These are phyloP conservation scores for Phytopythium kandeliae DNA, from an alignment of 352 stramenopile genomes.

Conservation along the genomic window DNA sequence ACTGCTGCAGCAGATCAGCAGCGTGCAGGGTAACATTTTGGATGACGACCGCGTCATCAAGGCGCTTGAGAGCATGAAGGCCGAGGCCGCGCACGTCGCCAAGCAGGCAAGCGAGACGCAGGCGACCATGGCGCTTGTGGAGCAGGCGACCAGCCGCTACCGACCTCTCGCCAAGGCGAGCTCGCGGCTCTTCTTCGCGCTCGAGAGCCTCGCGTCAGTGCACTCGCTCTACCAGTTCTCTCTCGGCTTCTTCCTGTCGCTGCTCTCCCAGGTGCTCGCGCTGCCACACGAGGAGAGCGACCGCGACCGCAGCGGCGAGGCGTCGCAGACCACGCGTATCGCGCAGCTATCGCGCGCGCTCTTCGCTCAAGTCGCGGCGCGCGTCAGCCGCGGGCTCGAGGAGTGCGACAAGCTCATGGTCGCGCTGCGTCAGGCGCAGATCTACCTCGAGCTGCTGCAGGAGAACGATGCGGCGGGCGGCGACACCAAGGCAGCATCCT, in stretches of 20 bases:
- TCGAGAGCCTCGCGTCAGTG: slow-evolving; percentile 93
- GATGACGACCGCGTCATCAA: slow-evolving; percentile 98
- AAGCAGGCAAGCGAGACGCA: slow-evolving; percentile 85
- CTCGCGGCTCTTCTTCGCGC: slow-evolving; percentile 89
- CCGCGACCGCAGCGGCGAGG: no score
- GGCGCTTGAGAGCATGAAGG: slow-evolving; percentile 98
- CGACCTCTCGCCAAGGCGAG: slow-evolving; percentile 90
- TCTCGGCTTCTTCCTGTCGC: slow-evolving; percentile 96
- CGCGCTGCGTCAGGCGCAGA: slow-evolving; percentile 92
- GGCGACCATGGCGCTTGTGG: slow-evolving; percentile 74
- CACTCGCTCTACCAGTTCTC: slow-evolving; percentile 99
- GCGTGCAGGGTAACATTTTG: slow-evolving; percentile 98
- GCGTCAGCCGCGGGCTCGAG: slow-evolving; percentile 92
- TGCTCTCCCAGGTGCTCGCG: slow-evolving; percentile 91
- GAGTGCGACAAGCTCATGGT: slow-evolving; percentile 99
- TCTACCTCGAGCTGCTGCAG: slow-evolving; percentile 77
- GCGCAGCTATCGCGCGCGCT: slow-evolving; percentile 71
- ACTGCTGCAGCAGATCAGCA: slow-evolving; percentile 98
- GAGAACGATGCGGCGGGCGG: slow-evolving; percentile 35
- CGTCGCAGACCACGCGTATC: slow-evolving; percentile 35
- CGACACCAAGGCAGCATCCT: slow-evolving; percentile 15
- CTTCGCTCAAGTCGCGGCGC: slow-evolving; percentile 90
- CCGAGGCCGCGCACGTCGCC: slow-evolving; percentile 95
- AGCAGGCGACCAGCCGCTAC: slow-evolving; percentile 93
- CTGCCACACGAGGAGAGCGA: slow-evolving; percentile 13